Percentiles rank a stretch among this genome's conserved stretches.
Conservation (phyloP, 2,329 filamentous ascomycete genomes). For the Xylaria sp. region DNA sequence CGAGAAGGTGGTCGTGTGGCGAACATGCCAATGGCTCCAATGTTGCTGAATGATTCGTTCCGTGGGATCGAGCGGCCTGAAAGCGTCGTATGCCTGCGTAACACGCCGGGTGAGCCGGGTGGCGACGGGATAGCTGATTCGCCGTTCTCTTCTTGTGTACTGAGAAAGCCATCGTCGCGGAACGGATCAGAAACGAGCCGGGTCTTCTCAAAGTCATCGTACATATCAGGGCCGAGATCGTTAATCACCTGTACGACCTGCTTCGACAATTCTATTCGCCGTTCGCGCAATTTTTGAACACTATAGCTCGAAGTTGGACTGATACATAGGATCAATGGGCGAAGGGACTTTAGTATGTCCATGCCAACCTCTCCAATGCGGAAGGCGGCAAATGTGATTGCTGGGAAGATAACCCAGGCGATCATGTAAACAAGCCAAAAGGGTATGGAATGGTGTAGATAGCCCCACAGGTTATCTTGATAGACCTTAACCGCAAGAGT, state of each 20-base stretch:
- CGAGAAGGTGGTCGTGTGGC: slow-evolving; percentile 87
- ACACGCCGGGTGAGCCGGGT: slow-evolving; percentile 48
- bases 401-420: slow-evolving; percentile 83
- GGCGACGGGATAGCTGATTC: slow-evolving; percentile 45
- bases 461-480: slow-evolving; percentile 83
- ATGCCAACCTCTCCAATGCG: slow-evolving; percentile 98
- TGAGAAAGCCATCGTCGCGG: slow-evolving; percentile 46
- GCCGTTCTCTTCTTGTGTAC: slow-evolving; percentile 49
- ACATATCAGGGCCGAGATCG: slow-evolving; percentile 93
- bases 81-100: slow-evolving; percentile 63
- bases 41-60: slow-evolving; percentile 94
- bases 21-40: slow-evolving; percentile 89
- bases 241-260: slow-evolving; percentile 95
- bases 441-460: slow-evolving; percentile 81
- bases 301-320: slow-evolving; percentile 87
- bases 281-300: slow-evolving; percentile 78
- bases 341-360: slow-evolving; percentile 96
- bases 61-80: slow-evolving; percentile 72
- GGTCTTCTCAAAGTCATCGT: slow-evolving; percentile 89
- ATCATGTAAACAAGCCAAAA: slow-evolving; percentile 80
- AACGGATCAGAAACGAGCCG: slow-evolving; percentile 72
- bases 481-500: slow-evolving; percentile 81
- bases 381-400: slow-evolving; percentile 90
- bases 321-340: slow-evolving; percentile 86
- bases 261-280: slow-evolving; percentile 77